phyloP scores from a whole-genome alignment of 129 eudicot species.

The Flaveria bidentis region DNA sequence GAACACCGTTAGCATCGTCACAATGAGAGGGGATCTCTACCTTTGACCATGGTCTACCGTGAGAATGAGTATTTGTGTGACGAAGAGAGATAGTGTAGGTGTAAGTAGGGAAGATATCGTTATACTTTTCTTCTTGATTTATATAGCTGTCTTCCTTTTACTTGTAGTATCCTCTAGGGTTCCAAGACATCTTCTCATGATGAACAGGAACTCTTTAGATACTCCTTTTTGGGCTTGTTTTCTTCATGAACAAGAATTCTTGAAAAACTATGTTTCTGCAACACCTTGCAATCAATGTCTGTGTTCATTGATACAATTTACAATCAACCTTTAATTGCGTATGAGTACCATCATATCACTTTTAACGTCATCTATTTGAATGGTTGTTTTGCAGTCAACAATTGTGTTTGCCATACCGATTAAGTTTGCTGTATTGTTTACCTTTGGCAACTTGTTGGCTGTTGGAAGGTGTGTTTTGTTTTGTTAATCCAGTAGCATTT shows the following conservation, averaged over 20 bases:
- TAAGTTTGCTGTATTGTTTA: constrained; percentile 88
- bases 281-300: background rate
- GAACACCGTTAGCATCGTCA: too few relatives aligned
- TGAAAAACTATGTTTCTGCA: background rate
- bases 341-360: background rate
- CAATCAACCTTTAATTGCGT: background rate
- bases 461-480: constrained; percentile 74
- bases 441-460: constrained; percentile 86
- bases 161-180: background rate
- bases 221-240: background rate
- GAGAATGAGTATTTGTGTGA: too few relatives aligned
- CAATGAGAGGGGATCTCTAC: too few relatives aligned
- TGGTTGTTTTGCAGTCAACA: constrained; percentile 65
- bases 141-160: too few relatives aligned
- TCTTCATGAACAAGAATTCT: background rate
- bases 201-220: background rate
- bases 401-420: constrained; percentile 77
- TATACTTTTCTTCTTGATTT: too few relatives aligned
- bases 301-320: background rate
- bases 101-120: too few relatives aligned
- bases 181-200: background rate
- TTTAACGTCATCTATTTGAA: constrained; percentile 24
- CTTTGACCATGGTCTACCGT: too few relatives aligned
- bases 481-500: background rate
- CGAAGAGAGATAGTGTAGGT: too few relatives aligned